Evolutionary conservation across 345 rosid species (phyloP).

Genomic region (Linum trigynum): DNA sequence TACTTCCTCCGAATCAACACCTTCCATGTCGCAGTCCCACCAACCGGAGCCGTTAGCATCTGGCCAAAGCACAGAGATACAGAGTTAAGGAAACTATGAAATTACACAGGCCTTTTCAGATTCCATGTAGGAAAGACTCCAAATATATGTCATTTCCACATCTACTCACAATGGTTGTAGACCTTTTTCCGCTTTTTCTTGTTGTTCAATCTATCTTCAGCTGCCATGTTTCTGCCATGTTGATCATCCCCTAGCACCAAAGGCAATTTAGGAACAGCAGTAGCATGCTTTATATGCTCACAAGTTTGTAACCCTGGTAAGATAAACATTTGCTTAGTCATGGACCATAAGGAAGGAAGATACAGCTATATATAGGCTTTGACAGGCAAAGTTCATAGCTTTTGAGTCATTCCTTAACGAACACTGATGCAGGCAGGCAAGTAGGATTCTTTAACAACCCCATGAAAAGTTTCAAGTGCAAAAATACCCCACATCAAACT

Average conservation of each 20-base stretch:
- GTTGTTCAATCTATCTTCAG: conserved; percentile 11
- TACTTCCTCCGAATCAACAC: conserved; percentile 71
- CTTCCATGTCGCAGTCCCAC: conserved; percentile 84
- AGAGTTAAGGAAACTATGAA: background rate
- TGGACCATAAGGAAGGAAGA: background rate
- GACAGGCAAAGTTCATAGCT: background rate
- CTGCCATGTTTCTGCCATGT: conserved; percentile 19
- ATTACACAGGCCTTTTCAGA: background rate
- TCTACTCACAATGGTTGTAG: conserved; percentile 70
- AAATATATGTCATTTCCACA: background rate
- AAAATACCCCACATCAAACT: too few species aligned
- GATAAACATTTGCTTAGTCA: background rate
- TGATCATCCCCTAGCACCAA: conserved; percentile 52
- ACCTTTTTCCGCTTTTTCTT: conserved; percentile 33
- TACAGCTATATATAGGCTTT: background rate
- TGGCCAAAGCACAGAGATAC: conserved; percentile 20
- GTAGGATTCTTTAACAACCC: background rate
- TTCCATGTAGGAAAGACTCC: background rate
- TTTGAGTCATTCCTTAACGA: background rate
- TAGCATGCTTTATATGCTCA: conserved; percentile 10
- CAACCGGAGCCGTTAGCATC: conserved; percentile 83
- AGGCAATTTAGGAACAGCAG: conserved; percentile 25
- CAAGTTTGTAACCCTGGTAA: conserved; percentile 22
- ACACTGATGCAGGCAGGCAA: background rate
- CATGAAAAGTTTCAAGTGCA: background rate